Percentiles rank a stretch among this genome's conserved stretches.
Evolutionary conservation across 352 stramenopile genomes (phyloP).

Genomic region (Phytopythium sindhum): DNA sequence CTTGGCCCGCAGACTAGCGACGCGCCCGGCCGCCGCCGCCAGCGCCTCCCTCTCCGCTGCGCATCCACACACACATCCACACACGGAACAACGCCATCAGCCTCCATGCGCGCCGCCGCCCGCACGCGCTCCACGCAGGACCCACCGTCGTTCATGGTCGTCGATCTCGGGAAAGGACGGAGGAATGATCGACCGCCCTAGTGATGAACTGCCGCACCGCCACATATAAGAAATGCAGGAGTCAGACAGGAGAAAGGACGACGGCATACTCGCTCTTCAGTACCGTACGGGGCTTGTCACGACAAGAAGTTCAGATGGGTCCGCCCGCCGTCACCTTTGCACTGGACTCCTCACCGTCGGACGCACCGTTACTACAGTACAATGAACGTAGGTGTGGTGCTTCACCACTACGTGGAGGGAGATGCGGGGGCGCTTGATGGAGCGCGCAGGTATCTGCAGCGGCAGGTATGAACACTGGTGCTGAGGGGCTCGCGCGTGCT

Average conservation of each 20-base stretch:
- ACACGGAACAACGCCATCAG: not conserved
- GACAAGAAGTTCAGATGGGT: not conserved
- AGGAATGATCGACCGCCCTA: too few relatives aligned
- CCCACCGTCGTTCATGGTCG: slow-evolving; percentile 23
- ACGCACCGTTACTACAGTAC: too few relatives aligned
- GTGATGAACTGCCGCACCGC: too few relatives aligned
- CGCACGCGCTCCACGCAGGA: not conserved
- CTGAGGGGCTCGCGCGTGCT: not conserved
- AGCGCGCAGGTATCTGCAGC: too few relatives aligned
- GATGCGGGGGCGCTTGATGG: too few relatives aligned
- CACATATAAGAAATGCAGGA: too few relatives aligned
- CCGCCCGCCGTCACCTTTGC: not conserved
- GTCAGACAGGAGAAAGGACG: not conserved
- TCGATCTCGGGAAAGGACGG: not conserved
- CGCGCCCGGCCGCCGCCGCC: slow-evolving; percentile 41
- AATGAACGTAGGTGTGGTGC: too few relatives aligned
- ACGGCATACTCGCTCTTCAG: too few relatives aligned
- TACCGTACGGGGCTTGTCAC: too few relatives aligned
- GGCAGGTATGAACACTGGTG: too few relatives aligned
- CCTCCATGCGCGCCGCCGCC: not conserved
- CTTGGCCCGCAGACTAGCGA: slow-evolving; percentile 61
- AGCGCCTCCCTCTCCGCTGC: slow-evolving; percentile 51
- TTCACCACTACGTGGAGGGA: too few relatives aligned
- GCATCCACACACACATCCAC: not conserved
- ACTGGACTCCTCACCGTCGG: not conserved